A percentile compares a stretch with the other conserved stretches of the same genome.
These are phyloP conservation scores for Pestalotiopsis sp. DNA, from an alignment of 2,329 filamentous ascomycete genomes.

Conservation along the genomic window DNA sequence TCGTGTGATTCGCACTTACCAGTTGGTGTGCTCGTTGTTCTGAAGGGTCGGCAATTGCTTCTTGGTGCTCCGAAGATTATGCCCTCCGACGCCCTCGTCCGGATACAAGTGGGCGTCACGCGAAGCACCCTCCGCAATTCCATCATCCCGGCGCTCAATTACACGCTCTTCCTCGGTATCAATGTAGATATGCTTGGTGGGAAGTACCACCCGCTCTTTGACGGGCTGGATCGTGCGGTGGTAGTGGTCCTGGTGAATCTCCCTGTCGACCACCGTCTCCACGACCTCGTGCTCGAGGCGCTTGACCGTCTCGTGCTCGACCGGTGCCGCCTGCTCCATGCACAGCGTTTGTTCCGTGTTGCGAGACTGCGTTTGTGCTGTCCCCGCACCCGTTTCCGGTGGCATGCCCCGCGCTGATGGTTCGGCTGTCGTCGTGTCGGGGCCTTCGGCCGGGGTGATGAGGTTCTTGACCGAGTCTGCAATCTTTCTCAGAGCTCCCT, in stretches of 20 bases:
- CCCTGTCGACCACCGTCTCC: background rate
- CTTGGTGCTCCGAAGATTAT: background rate
- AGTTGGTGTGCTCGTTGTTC: background rate
- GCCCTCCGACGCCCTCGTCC: background rate
- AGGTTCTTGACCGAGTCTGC: background rate
- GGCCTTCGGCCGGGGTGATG: background rate
- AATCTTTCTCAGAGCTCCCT: background rate
- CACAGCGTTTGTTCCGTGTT: background rate
- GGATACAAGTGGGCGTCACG: background rate
- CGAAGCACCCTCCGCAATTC: background rate
- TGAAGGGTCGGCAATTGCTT: background rate
- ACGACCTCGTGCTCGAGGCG: background rate
- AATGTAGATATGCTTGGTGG: background rate
- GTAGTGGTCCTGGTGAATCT: constrained; percentile 5
- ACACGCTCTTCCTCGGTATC: background rate
- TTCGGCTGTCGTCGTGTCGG: background rate
- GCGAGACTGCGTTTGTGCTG: background rate
- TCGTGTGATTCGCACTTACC: background rate
- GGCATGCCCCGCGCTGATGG: background rate
- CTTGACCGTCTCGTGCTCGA: constrained; percentile 8
- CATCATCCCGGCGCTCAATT: background rate
- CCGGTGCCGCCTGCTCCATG: background rate
- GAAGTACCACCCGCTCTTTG: background rate
- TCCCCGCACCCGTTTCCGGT: background rate
- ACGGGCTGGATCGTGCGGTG: background rate